These are phyloP conservation scores for Hypomontagnella monticulosa DNA, from an alignment of 495 filamentous ascomycete species.

Conservation along the genomic window DNA sequence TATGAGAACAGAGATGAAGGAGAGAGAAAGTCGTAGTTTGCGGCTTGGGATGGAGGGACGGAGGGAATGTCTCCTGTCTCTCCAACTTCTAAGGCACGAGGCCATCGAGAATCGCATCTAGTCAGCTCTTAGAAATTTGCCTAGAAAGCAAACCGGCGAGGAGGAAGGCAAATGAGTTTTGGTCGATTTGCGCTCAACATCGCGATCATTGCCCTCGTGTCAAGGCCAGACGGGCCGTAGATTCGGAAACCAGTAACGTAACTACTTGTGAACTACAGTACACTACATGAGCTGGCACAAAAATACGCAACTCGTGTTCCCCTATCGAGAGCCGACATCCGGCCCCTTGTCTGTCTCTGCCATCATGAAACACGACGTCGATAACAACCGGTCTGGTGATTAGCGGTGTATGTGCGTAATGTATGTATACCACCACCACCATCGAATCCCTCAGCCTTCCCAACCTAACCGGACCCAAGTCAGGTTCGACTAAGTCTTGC, in stretches of 20 bases:
- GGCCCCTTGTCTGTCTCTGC: not conserved
- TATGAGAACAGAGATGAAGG: not conserved
- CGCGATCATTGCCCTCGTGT: no score
- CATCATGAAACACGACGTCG: constrained; percentile 21
- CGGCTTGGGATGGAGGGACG: constrained; percentile 1
- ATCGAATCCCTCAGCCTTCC: constrained; percentile 1
- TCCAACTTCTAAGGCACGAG: constrained; percentile 1
- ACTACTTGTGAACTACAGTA: no score
- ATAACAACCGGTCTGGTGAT: constrained; percentile 26
- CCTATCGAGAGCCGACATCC: not conserved
- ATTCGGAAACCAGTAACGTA: no score
- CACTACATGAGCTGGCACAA: no score
- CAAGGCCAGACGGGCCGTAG: no score
- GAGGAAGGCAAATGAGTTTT: no score
- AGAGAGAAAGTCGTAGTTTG: not conserved
- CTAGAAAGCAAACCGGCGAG: not conserved
- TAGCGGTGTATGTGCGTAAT: constrained; percentile 28
- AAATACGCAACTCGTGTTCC: not conserved
- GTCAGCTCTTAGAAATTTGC: not conserved
- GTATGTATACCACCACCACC: not conserved
- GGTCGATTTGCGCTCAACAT: no score
- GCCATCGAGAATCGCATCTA: constrained; percentile 4
- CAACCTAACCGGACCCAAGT: not conserved
- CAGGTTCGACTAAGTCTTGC: not conserved
- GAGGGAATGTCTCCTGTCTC: constrained; percentile 13